phyloP scores from a whole-genome alignment of 148 eudicot species.

The Fagopyrum esculentum region DNA sequence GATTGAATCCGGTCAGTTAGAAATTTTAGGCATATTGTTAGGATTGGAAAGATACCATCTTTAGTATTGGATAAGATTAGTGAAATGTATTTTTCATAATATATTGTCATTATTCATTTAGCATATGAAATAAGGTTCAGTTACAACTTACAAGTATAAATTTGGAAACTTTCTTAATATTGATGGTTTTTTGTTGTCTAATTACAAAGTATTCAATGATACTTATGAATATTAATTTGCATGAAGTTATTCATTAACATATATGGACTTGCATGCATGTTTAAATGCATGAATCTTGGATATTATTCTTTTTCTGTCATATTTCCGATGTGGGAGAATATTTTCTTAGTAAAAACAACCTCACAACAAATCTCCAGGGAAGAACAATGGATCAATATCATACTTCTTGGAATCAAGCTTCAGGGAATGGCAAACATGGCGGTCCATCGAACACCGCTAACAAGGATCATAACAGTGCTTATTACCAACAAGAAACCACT shows the following conservation, averaged over 20 bases:
- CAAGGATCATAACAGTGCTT: slow-evolving; percentile 18
- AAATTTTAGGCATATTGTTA: too few species aligned
- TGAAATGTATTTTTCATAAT: too few species aligned
- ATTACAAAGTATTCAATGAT: neutral
- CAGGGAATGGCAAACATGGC: neutral
- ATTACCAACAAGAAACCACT: slow-evolving; percentile 28
- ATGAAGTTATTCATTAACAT: neutral
- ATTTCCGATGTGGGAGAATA: too few species aligned
- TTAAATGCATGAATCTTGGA: neutral
- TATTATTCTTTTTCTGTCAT: too few species aligned
- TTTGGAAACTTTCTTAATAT: neutral
- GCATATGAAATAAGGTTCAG: too few species aligned
- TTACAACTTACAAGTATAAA: neutral
- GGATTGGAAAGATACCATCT: neutral
- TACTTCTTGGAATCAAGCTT: neutral
- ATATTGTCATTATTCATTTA: too few species aligned
- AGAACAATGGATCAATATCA: neutral
- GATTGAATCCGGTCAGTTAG: neutral
- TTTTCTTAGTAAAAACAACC: too few species aligned
- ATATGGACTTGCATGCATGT: neutral
- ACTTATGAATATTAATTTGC: neutral
- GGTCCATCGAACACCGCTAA: neutral
- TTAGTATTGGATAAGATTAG: neutral
- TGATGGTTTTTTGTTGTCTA: neutral
- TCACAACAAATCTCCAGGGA: neutral